Evolutionary conservation across 2,329 filamentous ascomycete genomes (phyloP), one percentile per base, ranked within the genome.

Genomic region (Lecanicillium sp.): DNA sequence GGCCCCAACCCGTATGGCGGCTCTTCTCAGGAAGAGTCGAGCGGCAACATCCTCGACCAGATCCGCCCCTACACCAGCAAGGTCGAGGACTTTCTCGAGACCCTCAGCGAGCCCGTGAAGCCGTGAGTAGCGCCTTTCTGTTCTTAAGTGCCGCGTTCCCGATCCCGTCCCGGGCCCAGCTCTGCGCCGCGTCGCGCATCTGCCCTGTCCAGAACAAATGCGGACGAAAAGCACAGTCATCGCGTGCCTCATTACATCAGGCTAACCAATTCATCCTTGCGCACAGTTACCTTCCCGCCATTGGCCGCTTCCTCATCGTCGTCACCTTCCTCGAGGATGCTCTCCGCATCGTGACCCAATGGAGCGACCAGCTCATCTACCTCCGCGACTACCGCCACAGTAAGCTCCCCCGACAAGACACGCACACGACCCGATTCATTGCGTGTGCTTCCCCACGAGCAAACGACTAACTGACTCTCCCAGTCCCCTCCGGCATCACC

Each of bases 281-380:
- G 38, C 43, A 61, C 64, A 95, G 90, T 54, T 94, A 95, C 66
- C 79, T 98, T 37, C 93, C 93, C 51, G 89, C 88, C 56, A 91
- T 98, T 73, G 93, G 93, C 57, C 88, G 93, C 57, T 97, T 97
- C 70, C 72, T 98, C 58, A 98, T 98, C 59, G 93, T 98, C 49
- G 93, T 97, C 46, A 98, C 93, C 53, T 98, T 98, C 72, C 77
- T 98, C 59, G 93, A 98, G 70, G 93, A 98, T 74, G 89, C 90
- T 42, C 75, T 98, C 54, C 83, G 93, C 65, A 98, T 98, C 69
- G 75, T 97, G 60, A 98, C 93, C 58, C 93, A 98, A 82, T 98
- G 93, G 90, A 83, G 67, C 64, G 93, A 97, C 66, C 93, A 98
- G 75, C 79, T 98, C 52, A 75, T 87, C 52, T 98, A 97, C 67